Percentiles rank a stretch among this genome's conserved stretches.
phyloP scores from a whole-genome alignment of 2,329 filamentous ascomycete genomes.

The Fragosphaeria purpurea region DNA sequence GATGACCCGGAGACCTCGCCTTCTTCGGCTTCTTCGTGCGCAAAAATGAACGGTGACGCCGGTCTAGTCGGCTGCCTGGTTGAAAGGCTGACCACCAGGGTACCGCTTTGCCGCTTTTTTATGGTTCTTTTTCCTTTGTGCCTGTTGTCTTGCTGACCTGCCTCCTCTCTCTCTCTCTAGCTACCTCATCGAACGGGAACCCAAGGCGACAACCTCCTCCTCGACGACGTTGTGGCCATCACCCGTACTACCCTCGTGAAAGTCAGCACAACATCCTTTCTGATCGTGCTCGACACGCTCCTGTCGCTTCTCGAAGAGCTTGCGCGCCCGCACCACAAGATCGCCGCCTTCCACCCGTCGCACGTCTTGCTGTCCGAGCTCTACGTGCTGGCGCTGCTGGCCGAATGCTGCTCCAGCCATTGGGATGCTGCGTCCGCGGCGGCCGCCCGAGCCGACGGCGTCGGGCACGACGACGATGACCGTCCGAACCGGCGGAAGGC shows the following conservation, averaged over 20 bases:
- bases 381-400: constrained; percentile 52
- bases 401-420: constrained; percentile 54
- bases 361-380: constrained; percentile 55
- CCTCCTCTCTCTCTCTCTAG: too few species aligned
- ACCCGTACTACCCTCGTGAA: constrained; percentile 53
- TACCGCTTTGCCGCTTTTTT: too few species aligned
- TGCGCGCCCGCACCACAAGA: constrained; percentile 38
- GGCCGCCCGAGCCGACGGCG: constrained; percentile 13
- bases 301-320: constrained; percentile 50
- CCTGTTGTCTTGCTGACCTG: too few species aligned
- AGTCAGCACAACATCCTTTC: constrained; percentile 45
- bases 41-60: constrained; percentile 48
- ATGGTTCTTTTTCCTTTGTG: too few species aligned
- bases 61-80: constrained; percentile 52
- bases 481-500: constrained; percentile 15
- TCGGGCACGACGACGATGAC: constrained; percentile 4
- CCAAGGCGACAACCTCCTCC: constrained; percentile 42
- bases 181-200: constrained; percentile 55
- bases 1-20: background rate
- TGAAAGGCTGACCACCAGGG: constrained; percentile 50
- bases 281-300: constrained; percentile 46
- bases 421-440: constrained; percentile 33
- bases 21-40: constrained; percentile 3
- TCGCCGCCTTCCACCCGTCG: constrained; percentile 41
- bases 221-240: constrained; percentile 51